phyloP scores from a whole-genome alignment of 75 land plant species.

The Pinus tabuliformis region DNA sequence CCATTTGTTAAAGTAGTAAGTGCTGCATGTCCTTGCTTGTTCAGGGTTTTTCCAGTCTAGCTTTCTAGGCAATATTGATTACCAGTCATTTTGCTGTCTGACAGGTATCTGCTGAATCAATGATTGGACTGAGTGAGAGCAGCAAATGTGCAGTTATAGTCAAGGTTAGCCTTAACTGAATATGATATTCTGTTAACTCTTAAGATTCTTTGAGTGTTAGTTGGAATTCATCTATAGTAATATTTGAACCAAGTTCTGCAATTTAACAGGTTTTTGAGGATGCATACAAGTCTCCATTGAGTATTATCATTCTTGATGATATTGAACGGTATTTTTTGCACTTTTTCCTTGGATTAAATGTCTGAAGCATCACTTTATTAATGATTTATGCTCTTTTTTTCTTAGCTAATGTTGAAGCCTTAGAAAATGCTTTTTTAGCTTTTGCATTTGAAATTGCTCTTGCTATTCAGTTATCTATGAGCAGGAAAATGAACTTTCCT shows the following conservation, averaged over 20 bases:
- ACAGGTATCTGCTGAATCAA: slow-evolving; percentile 82
- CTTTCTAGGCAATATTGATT: background rate
- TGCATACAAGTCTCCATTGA: slow-evolving; percentile 95
- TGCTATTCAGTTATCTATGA: background rate
- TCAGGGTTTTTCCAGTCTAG: background rate
- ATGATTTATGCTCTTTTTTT: background rate
- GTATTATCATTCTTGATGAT: slow-evolving; percentile 97
- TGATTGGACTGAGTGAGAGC: slow-evolving; percentile 85
- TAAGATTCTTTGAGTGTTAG: too few species aligned
- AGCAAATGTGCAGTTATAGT: slow-evolving; percentile 84
- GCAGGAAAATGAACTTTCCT: background rate
- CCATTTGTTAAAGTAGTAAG: slow-evolving; percentile 96
- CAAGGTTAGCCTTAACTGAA: slow-evolving; percentile 70
- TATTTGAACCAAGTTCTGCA: slow-evolving; percentile 9
- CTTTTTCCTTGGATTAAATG: background rate
- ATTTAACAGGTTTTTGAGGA: slow-evolving; percentile 88
- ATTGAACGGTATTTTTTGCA: slow-evolving; percentile 72
- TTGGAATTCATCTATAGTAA: too few species aligned
- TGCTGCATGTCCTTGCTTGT: background rate
- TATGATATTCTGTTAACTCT: too few species aligned
- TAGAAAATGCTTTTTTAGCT: background rate
- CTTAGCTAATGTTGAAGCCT: slow-evolving; percentile 4
- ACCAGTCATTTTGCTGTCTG: too few species aligned
- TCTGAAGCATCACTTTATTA: background rate
- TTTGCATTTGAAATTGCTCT: background rate